Evolutionary conservation across 352 stramenopile species (phyloP).

Genomic region (Phytophthora pini): DNA sequence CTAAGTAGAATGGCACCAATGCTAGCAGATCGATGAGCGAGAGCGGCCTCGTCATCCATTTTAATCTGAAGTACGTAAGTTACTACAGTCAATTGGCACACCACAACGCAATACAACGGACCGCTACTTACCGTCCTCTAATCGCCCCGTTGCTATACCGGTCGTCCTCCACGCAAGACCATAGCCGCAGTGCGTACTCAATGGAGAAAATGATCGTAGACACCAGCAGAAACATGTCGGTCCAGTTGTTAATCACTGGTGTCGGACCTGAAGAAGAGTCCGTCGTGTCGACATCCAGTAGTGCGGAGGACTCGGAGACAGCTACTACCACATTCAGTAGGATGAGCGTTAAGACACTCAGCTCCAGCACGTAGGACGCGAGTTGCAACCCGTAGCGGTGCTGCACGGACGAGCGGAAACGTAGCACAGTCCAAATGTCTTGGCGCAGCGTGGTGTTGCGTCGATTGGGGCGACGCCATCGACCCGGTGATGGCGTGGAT

Average conservation of each 20-base stretch:
- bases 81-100: not conserved
- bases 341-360: constrained; percentile 61
- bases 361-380: constrained; percentile 61
- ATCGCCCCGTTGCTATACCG: constrained; percentile 44
- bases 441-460: constrained; percentile 40
- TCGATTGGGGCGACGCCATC: constrained; percentile 14
- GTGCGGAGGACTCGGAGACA: constrained; percentile 48
- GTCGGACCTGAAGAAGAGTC: constrained; percentile 9
- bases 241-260: constrained; percentile 41
- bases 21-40: constrained; percentile 64
- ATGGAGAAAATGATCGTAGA: constrained; percentile 70
- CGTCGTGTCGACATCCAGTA: constrained; percentile 17
- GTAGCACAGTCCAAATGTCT: constrained; percentile 67
- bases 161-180: constrained; percentile 70
- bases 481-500: constrained; percentile 24
- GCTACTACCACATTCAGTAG: constrained; percentile 67
- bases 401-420: constrained; percentile 56
- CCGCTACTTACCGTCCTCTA: constrained; percentile 38
- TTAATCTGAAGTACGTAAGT: constrained; percentile 38
- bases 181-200: constrained; percentile 63
- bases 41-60: constrained; percentile 64
- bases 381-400: constrained; percentile 53
- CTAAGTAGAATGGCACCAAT: constrained; percentile 67
- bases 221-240: constrained; percentile 51
- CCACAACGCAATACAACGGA: not conserved